Conservation (phyloP, 306 rosid genomes). For the Cucurbita moschata region DNA sequence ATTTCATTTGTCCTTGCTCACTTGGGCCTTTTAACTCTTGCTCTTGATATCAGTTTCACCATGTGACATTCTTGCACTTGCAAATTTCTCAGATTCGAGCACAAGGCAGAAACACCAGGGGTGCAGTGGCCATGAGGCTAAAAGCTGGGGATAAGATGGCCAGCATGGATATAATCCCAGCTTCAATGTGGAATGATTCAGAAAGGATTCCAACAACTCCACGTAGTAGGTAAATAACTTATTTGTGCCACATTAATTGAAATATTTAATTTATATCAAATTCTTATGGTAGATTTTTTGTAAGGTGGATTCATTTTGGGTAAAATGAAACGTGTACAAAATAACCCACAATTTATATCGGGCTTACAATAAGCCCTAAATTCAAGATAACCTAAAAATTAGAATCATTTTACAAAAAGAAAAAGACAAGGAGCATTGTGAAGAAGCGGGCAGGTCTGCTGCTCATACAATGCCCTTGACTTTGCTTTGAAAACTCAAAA, state of each 20-base stretch:
- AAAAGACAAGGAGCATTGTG: not conserved
- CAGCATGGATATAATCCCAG: slow-evolving; percentile 78
- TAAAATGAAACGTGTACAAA: not conserved
- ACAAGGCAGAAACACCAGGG: slow-evolving; percentile 76
- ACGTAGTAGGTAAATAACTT: slow-evolving; percentile 33
- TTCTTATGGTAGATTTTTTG: not conserved
- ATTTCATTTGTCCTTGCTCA: not conserved
- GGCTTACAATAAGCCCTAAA: not conserved
- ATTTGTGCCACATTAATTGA: not conserved
- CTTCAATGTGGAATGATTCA: slow-evolving; percentile 49
- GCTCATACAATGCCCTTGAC: not conserved
- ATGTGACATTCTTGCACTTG: not conserved
- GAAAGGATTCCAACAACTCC: slow-evolving; percentile 29
- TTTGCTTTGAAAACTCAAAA: not conserved
- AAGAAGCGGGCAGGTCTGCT: not conserved
- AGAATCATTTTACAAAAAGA: not conserved
- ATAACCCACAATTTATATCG: not conserved
- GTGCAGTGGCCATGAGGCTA: slow-evolving; percentile 79
- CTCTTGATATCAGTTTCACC: not conserved
- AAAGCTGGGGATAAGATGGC: slow-evolving; percentile 81
- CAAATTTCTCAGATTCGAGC: slow-evolving; percentile 57
- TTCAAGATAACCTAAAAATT: not conserved
- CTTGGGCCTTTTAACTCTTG: not conserved
- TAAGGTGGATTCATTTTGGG: not conserved
- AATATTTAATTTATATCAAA: not conserved